Evolutionary conservation across 2,329 filamentous ascomycete species (phyloP).

Genomic region (Cladophialophora chaetospira): DNA sequence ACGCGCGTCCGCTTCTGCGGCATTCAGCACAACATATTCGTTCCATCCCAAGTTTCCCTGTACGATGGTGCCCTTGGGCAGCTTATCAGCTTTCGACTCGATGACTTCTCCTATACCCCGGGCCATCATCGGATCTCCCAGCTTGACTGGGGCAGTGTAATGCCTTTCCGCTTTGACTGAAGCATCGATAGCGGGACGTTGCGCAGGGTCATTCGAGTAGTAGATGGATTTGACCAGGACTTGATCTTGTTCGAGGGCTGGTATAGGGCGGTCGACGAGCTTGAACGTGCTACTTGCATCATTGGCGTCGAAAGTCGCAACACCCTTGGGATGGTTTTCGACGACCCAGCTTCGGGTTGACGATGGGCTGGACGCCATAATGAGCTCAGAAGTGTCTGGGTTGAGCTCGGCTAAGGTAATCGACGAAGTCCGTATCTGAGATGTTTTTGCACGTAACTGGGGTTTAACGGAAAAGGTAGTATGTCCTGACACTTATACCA

Average conservation of each 20-base stretch:
- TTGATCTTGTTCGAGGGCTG: conserved; percentile 41
- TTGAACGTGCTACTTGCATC: conserved; percentile 24
- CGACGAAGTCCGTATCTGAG: background rate
- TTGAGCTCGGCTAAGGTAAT: background rate
- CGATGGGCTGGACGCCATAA: conserved; percentile 22
- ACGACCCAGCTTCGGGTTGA: conserved; percentile 28
- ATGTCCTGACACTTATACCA: background rate
- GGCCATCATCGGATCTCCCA: conserved; percentile 44
- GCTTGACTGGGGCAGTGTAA: conserved; percentile 49
- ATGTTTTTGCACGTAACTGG: too few relatives aligned
- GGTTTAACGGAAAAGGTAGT: too few relatives aligned
- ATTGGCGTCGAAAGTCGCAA: conserved; percentile 18
- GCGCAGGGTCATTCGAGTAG: conserved; percentile 57
- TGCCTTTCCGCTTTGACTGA: conserved; percentile 40
- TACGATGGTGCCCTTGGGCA: conserved; percentile 42
- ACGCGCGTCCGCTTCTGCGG: conserved; percentile 29
- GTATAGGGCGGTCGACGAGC: conserved; percentile 22
- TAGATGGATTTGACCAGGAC: conserved; percentile 51
- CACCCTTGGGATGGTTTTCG: conserved; percentile 20
- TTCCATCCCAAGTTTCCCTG: conserved; percentile 41
- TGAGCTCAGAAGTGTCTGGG: background rate
- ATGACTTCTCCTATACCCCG: conserved; percentile 43
- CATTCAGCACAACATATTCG: conserved; percentile 46
- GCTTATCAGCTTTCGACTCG: conserved; percentile 38
- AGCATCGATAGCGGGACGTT: conserved; percentile 53